phyloP scores from a whole-genome alignment of 768 basidiomycete species.

The Tricholoma bakamatsutake region DNA sequence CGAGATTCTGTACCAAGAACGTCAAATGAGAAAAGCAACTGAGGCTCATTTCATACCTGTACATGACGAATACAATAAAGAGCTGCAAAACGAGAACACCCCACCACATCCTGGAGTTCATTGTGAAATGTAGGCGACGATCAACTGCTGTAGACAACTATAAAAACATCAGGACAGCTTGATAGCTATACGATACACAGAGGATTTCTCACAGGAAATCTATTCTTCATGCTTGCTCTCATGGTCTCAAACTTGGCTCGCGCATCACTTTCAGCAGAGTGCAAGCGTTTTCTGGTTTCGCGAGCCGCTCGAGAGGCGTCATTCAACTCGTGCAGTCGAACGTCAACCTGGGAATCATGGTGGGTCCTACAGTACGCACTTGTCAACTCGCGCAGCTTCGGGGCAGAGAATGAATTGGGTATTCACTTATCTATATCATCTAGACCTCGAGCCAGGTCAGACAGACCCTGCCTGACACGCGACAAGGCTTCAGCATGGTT shows the following conservation, averaged over 20 bases:
- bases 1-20: slow-evolving; percentile 34
- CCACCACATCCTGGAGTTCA: slow-evolving; percentile 29
- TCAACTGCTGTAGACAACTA: slow-evolving; percentile 10
- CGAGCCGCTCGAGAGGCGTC: slow-evolving; percentile 22
- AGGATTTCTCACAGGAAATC: slow-evolving; percentile 30
- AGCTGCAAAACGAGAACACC: slow-evolving; percentile 36
- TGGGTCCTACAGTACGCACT: slow-evolving; percentile 26
- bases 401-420: slow-evolving; percentile 9
- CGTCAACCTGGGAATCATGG: slow-evolving; percentile 31
- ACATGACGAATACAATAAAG: slow-evolving; percentile 44
- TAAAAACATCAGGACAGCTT: background rate
- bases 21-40: background rate
- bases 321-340: slow-evolving; percentile 11
- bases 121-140: slow-evolving; percentile 20
- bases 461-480: slow-evolving; percentile 53
- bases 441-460: slow-evolving; percentile 49
- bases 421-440: slow-evolving; percentile 52
- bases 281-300: slow-evolving; percentile 39
- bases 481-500: slow-evolving; percentile 47
- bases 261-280: slow-evolving; percentile 33
- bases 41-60: slow-evolving; percentile 39
- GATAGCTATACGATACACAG: background rate
- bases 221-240: slow-evolving; percentile 30
- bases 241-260: slow-evolving; percentile 27
- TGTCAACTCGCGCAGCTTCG: background rate